phyloP scores from a whole-genome alignment of 345 rosid species.

The Eucalyptus coolabah region DNA sequence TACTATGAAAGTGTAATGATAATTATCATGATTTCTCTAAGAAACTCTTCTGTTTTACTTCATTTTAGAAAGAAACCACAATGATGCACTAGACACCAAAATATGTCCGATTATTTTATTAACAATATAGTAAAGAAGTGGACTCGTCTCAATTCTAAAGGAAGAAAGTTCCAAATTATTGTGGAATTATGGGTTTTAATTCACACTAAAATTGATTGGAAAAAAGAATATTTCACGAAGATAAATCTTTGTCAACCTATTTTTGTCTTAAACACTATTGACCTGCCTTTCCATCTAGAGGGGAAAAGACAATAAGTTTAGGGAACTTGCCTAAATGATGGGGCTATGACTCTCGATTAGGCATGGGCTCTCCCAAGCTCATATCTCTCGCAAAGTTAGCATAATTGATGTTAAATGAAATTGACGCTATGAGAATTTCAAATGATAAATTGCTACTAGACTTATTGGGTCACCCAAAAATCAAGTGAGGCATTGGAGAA shows the following conservation, averaged over 20 bases:
- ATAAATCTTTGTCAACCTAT: accelerated
- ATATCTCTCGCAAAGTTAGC: too few relatives aligned
- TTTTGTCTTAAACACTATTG: too few relatives aligned
- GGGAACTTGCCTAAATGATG: too few relatives aligned
- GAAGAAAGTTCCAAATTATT: not conserved
- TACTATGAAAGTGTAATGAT: not conserved
- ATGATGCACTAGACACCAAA: not conserved
- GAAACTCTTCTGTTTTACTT: not conserved
- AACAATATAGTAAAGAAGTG: not conserved
- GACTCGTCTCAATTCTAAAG: not conserved
- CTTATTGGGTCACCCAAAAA: too few relatives aligned
- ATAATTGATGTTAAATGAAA: too few relatives aligned
- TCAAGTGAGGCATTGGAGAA: too few relatives aligned
- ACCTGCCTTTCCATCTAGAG: too few relatives aligned
- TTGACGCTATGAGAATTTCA: too few relatives aligned
- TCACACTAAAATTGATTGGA: accelerated
- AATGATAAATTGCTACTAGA: too few relatives aligned
- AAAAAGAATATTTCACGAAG: accelerated
- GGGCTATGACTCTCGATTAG: too few relatives aligned
- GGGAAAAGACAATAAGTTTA: too few relatives aligned
- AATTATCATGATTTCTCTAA: not conserved
- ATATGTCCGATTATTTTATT: not conserved
- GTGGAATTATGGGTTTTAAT: not conserved
- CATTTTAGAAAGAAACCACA: not conserved
- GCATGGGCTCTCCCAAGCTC: too few relatives aligned